These are phyloP conservation scores for Candida wancherniae DNA, from an alignment of 805 yeast species.

Conservation along the genomic window DNA sequence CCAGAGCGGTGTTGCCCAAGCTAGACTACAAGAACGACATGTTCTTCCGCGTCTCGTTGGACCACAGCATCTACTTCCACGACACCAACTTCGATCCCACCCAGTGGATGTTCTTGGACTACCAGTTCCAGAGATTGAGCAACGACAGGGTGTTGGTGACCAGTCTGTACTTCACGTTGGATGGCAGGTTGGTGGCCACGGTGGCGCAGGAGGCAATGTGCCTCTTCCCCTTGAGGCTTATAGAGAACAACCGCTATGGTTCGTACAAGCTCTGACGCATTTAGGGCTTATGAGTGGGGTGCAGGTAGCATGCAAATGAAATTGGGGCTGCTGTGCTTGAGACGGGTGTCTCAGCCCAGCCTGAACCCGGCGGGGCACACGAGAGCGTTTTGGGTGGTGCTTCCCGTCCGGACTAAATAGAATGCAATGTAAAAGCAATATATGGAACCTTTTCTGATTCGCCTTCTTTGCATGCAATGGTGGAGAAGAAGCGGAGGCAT, in stretches of 20 bases:
- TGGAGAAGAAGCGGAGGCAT: too few species aligned
- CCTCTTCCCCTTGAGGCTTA: constrained; percentile 12
- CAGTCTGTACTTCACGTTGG: constrained; percentile 22
- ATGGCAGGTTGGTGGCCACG: constrained; percentile 27
- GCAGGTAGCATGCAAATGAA: too few species aligned
- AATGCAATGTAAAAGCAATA: too few species aligned
- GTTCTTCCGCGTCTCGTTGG: constrained; percentile 36
- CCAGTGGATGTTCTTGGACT: constrained; percentile 33
- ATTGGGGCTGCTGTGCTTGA: too few species aligned
- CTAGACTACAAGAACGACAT: constrained; percentile 11
- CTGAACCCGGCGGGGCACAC: too few species aligned
- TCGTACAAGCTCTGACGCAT: constrained; percentile 12
- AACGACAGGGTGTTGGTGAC: constrained; percentile 33
- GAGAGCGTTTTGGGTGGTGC: too few species aligned
- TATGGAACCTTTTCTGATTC: too few species aligned
- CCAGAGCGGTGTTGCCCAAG: constrained; percentile 18
- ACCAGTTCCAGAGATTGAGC: constrained; percentile 25
- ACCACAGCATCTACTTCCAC: constrained; percentile 33
- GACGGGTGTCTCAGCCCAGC: too few species aligned
- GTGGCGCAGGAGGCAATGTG: constrained; percentile 33
- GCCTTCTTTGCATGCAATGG: too few species aligned
- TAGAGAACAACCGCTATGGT: constrained; percentile 8
- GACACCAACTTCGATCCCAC: constrained; percentile 34
- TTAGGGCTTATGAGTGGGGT: too few species aligned
- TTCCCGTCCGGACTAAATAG: too few species aligned